Conservation (phyloP, 2,329 filamentous ascomycete genomes). For the Microcyclospora pomicola region DNA sequence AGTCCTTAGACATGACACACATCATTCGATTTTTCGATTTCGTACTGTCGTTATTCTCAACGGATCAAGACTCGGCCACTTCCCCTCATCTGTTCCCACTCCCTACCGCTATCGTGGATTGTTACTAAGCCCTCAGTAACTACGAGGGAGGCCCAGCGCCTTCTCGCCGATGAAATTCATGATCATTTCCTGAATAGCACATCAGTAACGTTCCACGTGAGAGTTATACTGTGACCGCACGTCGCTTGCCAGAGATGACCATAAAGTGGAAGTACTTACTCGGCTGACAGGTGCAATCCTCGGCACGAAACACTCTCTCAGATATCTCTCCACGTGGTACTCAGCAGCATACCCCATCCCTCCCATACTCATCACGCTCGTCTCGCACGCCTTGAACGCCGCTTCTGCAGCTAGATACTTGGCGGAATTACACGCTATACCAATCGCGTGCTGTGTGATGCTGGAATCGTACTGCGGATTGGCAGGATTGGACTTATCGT, state of each 20-base stretch:
- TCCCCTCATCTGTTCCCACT: too few species aligned
- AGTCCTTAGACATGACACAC: too few species aligned
- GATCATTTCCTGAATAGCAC: slow-evolving; percentile 50
- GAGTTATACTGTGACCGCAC: background rate
- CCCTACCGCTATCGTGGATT: too few species aligned
- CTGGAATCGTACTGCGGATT: slow-evolving; percentile 20
- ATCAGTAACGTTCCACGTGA: slow-evolving; percentile 3
- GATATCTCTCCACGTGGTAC: slow-evolving; percentile 48
- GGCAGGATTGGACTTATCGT: slow-evolving; percentile 33
- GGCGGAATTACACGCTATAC: slow-evolving; percentile 42
- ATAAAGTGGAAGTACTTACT: slow-evolving; percentile 19
- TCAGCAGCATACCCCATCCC: slow-evolving; percentile 52
- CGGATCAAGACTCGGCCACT: too few species aligned
- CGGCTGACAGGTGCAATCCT: slow-evolving; percentile 45
- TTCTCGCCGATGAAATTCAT: slow-evolving; percentile 59
- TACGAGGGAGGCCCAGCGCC: slow-evolving; percentile 51
- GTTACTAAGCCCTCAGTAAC: slow-evolving; percentile 37
- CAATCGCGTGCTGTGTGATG: slow-evolving; percentile 34
- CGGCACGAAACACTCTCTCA: slow-evolving; percentile 46
- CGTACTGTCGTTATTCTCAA: too few species aligned
- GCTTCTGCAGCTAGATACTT: slow-evolving; percentile 49
- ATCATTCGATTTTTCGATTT: too few species aligned
- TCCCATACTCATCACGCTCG: slow-evolving; percentile 43
- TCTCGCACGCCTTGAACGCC: slow-evolving; percentile 45
- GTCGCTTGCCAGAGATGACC: too few species aligned